Conservation (phyloP, 2,329 filamentous ascomycete species). For the Polychaeton citri region DNA sequence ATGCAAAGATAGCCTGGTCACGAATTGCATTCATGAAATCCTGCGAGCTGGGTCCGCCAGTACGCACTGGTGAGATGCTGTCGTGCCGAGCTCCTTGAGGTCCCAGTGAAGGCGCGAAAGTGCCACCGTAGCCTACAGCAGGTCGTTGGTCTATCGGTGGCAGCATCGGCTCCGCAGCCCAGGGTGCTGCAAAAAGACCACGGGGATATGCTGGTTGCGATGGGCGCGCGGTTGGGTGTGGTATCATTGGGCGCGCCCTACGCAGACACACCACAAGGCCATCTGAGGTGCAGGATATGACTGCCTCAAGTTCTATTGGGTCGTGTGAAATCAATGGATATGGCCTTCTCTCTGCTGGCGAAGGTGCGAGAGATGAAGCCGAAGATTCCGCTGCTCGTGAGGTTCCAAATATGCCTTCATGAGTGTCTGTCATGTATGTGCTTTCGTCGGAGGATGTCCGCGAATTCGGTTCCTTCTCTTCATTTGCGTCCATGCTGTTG, state of each 20-base stretch:
- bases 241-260: constrained; percentile 57
- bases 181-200: constrained; percentile 67
- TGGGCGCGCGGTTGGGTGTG: constrained; percentile 39
- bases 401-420: constrained; percentile 32
- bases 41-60: constrained; percentile 38
- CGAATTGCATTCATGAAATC: constrained; percentile 69
- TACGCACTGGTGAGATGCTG: constrained; percentile 12
- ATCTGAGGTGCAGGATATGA: constrained; percentile 84
- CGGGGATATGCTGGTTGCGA: constrained; percentile 36
- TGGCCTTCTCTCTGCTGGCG: constrained; percentile 13
- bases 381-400: constrained; percentile 24
- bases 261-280: constrained; percentile 72
- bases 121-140: constrained; percentile 12
- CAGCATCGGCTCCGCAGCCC: constrained; percentile 55
- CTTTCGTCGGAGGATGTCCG: constrained; percentile 35
- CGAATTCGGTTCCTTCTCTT: constrained; percentile 13
- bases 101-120: constrained; percentile 25
- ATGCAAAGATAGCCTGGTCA: constrained; percentile 78
- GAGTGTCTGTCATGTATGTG: constrained; percentile 25
- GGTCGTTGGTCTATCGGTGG: constrained; percentile 24
- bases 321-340: constrained; percentile 13
- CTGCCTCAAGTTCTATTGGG: constrained; percentile 65
- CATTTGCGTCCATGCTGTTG: constrained; percentile 22
- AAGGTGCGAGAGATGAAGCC: constrained; percentile 17
- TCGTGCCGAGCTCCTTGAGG: constrained; percentile 15